Conservation (phyloP, 306 rosid genomes). For the Herpetospermum pedunculosum region DNA sequence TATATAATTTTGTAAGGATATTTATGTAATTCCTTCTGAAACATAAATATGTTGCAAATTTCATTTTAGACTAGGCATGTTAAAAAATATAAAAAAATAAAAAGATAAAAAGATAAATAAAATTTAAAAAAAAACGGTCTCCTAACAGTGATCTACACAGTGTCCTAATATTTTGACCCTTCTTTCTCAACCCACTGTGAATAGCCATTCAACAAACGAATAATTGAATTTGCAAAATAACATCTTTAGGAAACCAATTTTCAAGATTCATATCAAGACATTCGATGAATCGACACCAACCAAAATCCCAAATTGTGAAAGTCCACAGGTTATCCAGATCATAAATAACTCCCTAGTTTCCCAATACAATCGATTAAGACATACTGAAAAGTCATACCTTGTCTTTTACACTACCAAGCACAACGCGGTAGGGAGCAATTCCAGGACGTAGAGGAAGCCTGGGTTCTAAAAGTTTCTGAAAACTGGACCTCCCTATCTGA, state of each 20-base stretch:
- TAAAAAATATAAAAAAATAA: too few species aligned
- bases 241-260: neutral
- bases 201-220: neutral
- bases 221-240: neutral
- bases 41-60: neutral
- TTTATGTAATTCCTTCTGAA: neutral
- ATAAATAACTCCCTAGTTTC: neutral
- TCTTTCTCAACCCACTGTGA: neutral
- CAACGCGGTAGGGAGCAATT: slow-evolving; percentile 79
- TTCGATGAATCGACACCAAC: neutral
- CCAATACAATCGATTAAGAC: neutral
- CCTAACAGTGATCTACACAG: neutral
- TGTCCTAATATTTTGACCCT: neutral
- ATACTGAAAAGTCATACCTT: slow-evolving; percentile 39
- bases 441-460: slow-evolving; percentile 53
- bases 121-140: too few species aligned
- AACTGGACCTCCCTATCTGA: slow-evolving; percentile 66
- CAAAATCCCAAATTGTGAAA: neutral
- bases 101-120: too few species aligned
- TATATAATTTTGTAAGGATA: neutral
- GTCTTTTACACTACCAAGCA: slow-evolving; percentile 65
- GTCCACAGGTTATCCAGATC: neutral
- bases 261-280: neutral
- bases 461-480: slow-evolving; percentile 88
- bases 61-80: neutral